Percentiles rank a stretch among this genome's conserved stretches.
Conservation (phyloP, 2,329 filamentous ascomycete genomes). For the Penicillium sp. region DNA sequence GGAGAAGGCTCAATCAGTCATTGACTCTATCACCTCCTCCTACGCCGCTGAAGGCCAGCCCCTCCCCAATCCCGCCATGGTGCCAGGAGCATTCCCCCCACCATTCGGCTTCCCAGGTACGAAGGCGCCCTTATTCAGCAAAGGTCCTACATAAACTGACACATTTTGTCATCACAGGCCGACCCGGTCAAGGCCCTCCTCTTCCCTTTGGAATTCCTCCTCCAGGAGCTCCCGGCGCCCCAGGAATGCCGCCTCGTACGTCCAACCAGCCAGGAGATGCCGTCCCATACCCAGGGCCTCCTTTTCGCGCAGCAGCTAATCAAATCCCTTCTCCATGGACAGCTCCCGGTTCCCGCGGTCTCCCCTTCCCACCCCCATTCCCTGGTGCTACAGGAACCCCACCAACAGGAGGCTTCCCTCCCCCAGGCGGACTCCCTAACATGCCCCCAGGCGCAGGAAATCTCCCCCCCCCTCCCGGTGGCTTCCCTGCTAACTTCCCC, state of each 20-base stretch:
- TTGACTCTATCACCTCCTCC: conserved; percentile 94
- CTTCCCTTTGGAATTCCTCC: conserved; percentile 60
- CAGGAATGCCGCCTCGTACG: conserved; percentile 57
- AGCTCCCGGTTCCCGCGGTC: conserved; percentile 58
- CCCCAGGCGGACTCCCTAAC: conserved; percentile 32
- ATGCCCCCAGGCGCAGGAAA: conserved; percentile 43
- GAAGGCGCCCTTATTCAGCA: conserved; percentile 13
- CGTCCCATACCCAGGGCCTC: neutral
- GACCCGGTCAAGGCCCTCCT: conserved; percentile 53
- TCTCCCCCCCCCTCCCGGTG: conserved; percentile 48
- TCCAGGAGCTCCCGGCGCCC: conserved; percentile 40
- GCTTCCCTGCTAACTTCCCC: conserved; percentile 30
- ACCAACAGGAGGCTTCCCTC: conserved; percentile 38
- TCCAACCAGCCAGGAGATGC: conserved; percentile 15
- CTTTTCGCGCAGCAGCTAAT: conserved; percentile 7
- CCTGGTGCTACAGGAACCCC: conserved; percentile 36
- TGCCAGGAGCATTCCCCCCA: conserved; percentile 53
- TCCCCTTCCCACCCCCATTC: conserved; percentile 53
- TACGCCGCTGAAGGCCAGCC: conserved; percentile 93
- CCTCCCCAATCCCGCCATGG: conserved; percentile 81
- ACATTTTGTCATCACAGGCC: conserved; percentile 20
- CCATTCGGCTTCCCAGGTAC: conserved; percentile 66
- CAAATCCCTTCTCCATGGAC: conserved; percentile 13
- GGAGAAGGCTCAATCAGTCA: conserved; percentile 97
- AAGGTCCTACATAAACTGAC: neutral